phyloP scores from a whole-genome alignment of 768 basidiomycete genomes.

The Leccinum truebloodii region DNA sequence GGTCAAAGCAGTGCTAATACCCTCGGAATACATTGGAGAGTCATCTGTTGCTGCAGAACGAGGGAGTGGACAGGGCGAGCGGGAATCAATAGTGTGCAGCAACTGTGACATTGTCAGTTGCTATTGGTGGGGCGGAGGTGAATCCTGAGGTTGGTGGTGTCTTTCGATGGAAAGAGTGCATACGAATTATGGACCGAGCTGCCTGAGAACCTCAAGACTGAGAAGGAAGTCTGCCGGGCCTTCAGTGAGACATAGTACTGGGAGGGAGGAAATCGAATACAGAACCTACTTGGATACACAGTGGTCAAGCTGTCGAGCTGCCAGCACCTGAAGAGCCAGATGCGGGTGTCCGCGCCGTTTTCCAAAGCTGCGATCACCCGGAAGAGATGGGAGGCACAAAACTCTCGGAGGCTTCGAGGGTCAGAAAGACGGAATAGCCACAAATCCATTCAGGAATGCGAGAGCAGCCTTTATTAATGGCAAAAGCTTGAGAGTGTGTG shows the following conservation, averaged over 20 bases:
- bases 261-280: neutral
- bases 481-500: constrained; percentile 1
- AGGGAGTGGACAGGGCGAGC: neutral
- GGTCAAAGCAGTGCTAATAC: neutral
- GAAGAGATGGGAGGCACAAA: neutral
- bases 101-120: neutral
- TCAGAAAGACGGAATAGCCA: constrained; percentile 3
- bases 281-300: constrained; percentile 5
- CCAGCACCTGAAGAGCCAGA: neutral
- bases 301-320: neutral
- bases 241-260: neutral
- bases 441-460: neutral
- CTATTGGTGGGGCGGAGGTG: neutral
- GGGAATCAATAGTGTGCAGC: neutral
- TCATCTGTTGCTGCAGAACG: neutral
- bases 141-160: neutral
- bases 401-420: neutral
- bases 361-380: neutral
- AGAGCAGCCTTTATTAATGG: constrained; percentile 11
- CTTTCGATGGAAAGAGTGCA: neutral
- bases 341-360: neutral
- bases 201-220: neutral
- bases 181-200: neutral
- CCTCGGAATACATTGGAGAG: neutral
- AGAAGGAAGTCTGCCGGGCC: constrained; percentile 1